A percentile compares a stretch with the other conserved stretches of the same genome.
Conservation (phyloP, 306 rosid genomes). For the Fragaria nilgerrensis region DNA sequence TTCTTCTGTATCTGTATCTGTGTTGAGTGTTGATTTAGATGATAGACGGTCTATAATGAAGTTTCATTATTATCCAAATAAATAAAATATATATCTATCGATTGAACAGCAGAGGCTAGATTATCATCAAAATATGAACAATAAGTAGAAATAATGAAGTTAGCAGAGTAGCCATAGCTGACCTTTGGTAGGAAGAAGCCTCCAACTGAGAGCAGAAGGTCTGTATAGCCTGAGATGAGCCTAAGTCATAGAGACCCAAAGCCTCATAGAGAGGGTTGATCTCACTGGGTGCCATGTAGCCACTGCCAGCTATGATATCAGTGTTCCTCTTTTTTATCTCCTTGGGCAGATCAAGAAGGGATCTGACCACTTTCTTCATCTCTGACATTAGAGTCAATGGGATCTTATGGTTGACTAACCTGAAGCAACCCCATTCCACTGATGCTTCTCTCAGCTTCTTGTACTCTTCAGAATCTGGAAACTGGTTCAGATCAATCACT, state of each 20-base stretch:
- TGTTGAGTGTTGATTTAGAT: no score
- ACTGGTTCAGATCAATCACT: conserved; percentile 37
- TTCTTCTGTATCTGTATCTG: no score
- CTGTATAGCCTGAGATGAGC: conserved; percentile 34
- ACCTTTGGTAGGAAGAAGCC: conserved; percentile 46
- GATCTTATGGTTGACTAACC: conserved; percentile 49
- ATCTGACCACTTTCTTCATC: conserved; percentile 42
- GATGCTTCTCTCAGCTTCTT: conserved; percentile 53
- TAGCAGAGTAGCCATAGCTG: background rate
- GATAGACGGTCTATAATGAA: no score
- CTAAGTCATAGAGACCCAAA: conserved; percentile 47
- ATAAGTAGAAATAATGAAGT: background rate
- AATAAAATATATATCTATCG: background rate
- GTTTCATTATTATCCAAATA: no score
- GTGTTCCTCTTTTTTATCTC: conserved; percentile 51
- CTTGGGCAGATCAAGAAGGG: conserved; percentile 49
- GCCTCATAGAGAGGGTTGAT: conserved; percentile 51
- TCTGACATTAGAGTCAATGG: conserved; percentile 42
- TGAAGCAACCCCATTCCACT: conserved; percentile 62
- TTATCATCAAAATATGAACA: background rate
- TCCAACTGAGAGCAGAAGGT: conserved; percentile 46
- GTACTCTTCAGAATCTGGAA: conserved; percentile 23
- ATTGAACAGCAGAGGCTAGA: background rate
- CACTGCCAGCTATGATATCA: conserved; percentile 43
- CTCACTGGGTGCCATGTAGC: conserved; percentile 41